Base-by-base conservation (phyloP, 2,329 filamentous ascomycete genomes). In the Boeremia exigua region DNA sequence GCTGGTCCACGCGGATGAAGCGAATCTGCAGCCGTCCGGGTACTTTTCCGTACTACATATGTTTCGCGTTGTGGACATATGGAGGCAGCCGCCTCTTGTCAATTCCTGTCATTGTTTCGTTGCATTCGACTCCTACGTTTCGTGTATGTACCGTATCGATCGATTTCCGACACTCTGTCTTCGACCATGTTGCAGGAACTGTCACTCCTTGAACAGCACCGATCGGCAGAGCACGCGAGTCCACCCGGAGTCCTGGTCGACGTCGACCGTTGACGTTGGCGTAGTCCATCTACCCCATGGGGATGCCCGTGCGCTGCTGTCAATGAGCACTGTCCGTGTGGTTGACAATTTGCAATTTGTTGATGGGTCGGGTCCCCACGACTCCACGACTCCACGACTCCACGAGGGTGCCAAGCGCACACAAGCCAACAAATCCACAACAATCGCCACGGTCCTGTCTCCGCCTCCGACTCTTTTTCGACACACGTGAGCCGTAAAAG, bases 241-340 rank as follows among this genome's bases (percentile, higher is more conserved):
- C 39, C 42, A 37, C 57, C 55, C 59, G 44, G 47, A 17, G 9
- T n/a, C 23, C 48, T 59, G 58, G 48, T 55, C 37, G 19, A 17
- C 40, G 45, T 49, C 37, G 34, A 56, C 55, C 47, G 52, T 50
- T 57, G 25, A 29, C 11, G 19, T 49, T 36, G 44, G 30, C 57
- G 56, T 29, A 49, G 28, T 33, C 53, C 51, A 44, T 32, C n/a
- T 34, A 44, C 58, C 58, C 62, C 62, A 57, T 54, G 63, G 63
- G 58, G 61, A 55, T 30, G 38, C 56, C 52, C 40, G 48, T 36
- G 32, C 53, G 43, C 8, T 47, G 25, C 9, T 17, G 23, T 51
- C 15, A 30, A 48, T 49, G 32, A 46, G 29, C 17, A 32, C 37
- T 33, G 14, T 48, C 43, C 43, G 46, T 42, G 19, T 56, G 46